These are phyloP conservation scores for Secale cereale DNA, from an alignment of 176 grass and related monocot species.

Conservation along the genomic window DNA sequence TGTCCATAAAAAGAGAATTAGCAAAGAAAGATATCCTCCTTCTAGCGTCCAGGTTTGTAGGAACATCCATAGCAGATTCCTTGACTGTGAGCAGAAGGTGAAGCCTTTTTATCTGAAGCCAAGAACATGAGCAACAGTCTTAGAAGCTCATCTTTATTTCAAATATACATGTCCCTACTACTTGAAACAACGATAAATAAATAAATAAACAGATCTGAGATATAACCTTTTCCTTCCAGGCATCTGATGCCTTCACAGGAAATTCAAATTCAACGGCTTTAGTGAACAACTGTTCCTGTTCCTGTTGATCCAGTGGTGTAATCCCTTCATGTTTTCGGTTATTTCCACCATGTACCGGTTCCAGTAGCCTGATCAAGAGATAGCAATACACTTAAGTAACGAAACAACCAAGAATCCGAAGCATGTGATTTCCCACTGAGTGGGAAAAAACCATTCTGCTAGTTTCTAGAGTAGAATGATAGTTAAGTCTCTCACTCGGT, in stretches of 20 bases:
- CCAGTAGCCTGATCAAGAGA: constrained; percentile 55
- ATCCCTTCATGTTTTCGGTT: constrained; percentile 44
- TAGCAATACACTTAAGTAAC: constrained; percentile 18
- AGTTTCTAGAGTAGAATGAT: constrained; percentile 8
- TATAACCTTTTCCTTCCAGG: constrained; percentile 93
- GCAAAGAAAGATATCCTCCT: constrained; percentile 90
- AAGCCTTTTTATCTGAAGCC: constrained; percentile 85
- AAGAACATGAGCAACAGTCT: neutral
- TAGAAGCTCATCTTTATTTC: constrained; percentile 6
- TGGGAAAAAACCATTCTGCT: constrained; percentile 7
- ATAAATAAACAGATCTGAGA: neutral
- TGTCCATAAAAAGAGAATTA: constrained; percentile 98
- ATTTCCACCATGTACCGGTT: constrained; percentile 58
- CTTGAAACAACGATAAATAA: constrained; percentile 2
- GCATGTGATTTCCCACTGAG: neutral
- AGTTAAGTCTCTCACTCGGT: constrained; percentile 34
- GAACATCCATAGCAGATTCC: constrained; percentile 97
- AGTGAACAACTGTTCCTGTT: constrained; percentile 54
- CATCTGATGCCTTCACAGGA: constrained; percentile 63
- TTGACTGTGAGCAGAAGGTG: constrained; percentile 81
- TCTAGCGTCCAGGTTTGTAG: constrained; percentile 90
- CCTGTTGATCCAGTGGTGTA: constrained; percentile 64
- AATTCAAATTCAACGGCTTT: constrained; percentile 83
- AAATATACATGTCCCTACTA: neutral
- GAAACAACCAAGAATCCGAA: constrained; percentile 10